Conservation (phyloP, 2,329 filamentous ascomycete species). For the Sporothrix pallida region DNA sequence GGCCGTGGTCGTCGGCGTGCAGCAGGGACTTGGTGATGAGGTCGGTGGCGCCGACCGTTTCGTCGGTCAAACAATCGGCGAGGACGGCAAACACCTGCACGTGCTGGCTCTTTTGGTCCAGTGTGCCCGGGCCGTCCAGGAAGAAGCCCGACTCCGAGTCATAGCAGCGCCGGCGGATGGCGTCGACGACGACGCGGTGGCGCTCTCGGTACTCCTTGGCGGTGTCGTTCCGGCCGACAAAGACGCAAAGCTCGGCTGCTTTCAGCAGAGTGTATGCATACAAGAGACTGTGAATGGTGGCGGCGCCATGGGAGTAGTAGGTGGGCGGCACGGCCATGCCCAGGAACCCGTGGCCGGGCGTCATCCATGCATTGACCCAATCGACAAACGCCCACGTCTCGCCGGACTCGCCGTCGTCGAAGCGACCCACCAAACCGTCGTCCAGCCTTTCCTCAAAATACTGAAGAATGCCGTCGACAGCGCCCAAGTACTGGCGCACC, state of each 20-base stretch:
- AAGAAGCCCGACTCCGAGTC: not conserved
- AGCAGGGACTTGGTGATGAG: not conserved
- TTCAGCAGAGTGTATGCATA: not conserved
- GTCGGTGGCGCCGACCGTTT: not conserved
- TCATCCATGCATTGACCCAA: not conserved
- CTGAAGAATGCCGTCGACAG: not conserved
- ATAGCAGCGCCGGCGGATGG: not conserved
- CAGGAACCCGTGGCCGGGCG: not conserved
- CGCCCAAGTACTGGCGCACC: slow-evolving; percentile 23
- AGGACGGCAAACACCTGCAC: slow-evolving; percentile 7
- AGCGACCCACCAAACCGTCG: not conserved
- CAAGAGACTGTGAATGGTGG: not conserved
- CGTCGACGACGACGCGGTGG: not conserved
- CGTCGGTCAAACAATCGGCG: not conserved
- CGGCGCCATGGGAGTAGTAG: not conserved
- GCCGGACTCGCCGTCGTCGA: not conserved
- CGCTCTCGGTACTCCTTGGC: not conserved
- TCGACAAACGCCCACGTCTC: not conserved
- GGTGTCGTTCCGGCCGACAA: not conserved
- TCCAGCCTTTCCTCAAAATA: not conserved
- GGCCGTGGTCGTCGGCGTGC: not conserved
- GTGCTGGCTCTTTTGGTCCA: not conserved
- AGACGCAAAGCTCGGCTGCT: slow-evolving; percentile 6
- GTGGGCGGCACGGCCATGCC: not conserved
- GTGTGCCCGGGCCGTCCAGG: not conserved